These are phyloP conservation scores for Sorghum bicolor DNA, from an alignment of 176 grass and related monocot species.

Conservation along the genomic window Sorghum_bicolor_NCBIv3 NC_012873.2:50798501-50799000, in stretches of 20 bases:
- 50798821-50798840: conserved; percentile 92
- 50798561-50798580: conserved; percentile 97
- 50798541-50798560: conserved; percentile 94
- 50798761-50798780: conserved; percentile 41
- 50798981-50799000: conserved; percentile 57
- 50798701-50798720: background rate
- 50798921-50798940: conserved; percentile 83
- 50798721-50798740: background rate
- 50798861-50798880: conserved; percentile 83
- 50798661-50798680: conserved; percentile 94
- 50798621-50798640: conserved; percentile 74
- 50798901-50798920: conserved; percentile 68
- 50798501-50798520: conserved; percentile 85
- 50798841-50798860: conserved; percentile 84
- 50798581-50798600: conserved; percentile 96
- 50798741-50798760: conserved; percentile 7
- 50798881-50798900: conserved; percentile 96
- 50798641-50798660: conserved; percentile 86
- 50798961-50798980: conserved; percentile 30
- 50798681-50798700: conserved; percentile 47
- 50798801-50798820: conserved; percentile 68
- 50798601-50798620: conserved; percentile 97
- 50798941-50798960: conserved; percentile 83
- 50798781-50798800: conserved; percentile 93
- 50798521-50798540: conserved; percentile 86